Conservation (phyloP, 1,139 yeast genomes). For the Candida tropicalis region DNA sequence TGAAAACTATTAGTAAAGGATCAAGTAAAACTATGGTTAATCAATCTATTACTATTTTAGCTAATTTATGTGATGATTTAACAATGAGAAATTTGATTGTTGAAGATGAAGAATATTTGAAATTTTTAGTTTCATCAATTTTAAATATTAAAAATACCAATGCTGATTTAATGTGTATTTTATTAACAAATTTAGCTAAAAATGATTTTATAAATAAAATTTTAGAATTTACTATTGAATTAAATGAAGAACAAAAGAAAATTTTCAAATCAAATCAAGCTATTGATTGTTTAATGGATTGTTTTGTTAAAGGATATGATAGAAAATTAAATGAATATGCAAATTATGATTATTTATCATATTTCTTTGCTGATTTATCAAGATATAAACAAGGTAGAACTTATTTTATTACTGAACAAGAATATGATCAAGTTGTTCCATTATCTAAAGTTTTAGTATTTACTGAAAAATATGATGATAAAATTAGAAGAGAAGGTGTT, state of each 20-base stretch:
- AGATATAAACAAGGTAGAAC: slow-evolving; percentile 70
- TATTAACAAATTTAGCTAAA: slow-evolving; percentile 84
- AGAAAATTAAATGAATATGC: slow-evolving; percentile 72
- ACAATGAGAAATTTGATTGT: slow-evolving; percentile 66
- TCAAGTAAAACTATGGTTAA: slow-evolving; percentile 55
- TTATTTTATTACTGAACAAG: slow-evolving; percentile 72
- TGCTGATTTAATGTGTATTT: slow-evolving; percentile 83
- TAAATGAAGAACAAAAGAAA: slow-evolving; percentile 32
- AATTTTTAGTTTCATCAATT: slow-evolving; percentile 55
- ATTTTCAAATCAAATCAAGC: slow-evolving; percentile 59
- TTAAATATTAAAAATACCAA: slow-evolving; percentile 59
- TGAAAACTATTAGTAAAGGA: slow-evolving; percentile 58
- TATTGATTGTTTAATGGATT: slow-evolving; percentile 86
- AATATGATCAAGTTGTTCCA: slow-evolving; percentile 78
- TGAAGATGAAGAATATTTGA: slow-evolving; percentile 62
- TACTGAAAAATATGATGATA: slow-evolving; percentile 78
- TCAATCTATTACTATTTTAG: slow-evolving; percentile 77
- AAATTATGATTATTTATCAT: slow-evolving; percentile 79
- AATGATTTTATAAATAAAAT: slow-evolving; percentile 63
- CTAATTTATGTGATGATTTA: slow-evolving; percentile 76
- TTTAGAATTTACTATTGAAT: slow-evolving; percentile 49
- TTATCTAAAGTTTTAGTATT: slow-evolving; percentile 78
- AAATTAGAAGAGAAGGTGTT: slow-evolving; percentile 86
- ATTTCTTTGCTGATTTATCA: slow-evolving; percentile 89
- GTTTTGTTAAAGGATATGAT: slow-evolving; percentile 85